A percentile compares a stretch with the other conserved stretches of the same genome.
phyloP scores from a whole-genome alignment of 1,284 basidiomycete species.

The Marasmius fiardii region DNA sequence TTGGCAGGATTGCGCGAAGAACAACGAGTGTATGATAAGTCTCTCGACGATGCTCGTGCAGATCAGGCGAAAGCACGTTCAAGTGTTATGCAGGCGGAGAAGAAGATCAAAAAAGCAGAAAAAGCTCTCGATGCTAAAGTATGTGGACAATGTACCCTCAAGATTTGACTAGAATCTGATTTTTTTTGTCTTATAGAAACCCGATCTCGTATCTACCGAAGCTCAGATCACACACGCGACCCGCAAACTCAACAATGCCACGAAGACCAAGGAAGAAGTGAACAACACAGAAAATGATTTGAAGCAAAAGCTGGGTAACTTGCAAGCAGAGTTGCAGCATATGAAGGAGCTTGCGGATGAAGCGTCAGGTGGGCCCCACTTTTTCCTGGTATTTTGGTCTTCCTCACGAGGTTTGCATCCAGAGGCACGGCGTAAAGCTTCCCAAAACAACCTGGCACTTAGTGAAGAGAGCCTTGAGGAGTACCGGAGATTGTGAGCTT shows the following conservation, averaged over 20 bases:
- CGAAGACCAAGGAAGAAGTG: conserved; percentile 62
- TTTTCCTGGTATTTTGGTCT: neutral
- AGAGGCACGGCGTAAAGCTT: conserved; percentile 77
- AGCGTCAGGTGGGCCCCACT: conserved; percentile 58
- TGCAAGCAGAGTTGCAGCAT: conserved; percentile 64
- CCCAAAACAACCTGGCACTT: conserved; percentile 74
- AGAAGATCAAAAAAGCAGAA: conserved; percentile 77
- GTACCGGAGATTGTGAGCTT: conserved; percentile 80
- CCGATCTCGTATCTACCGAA: conserved; percentile 77
- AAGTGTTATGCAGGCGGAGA: conserved; percentile 72
- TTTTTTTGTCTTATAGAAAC: conserved; percentile 47
- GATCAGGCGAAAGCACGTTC: conserved; percentile 81
- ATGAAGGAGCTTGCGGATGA: conserved; percentile 72
- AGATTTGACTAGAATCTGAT: neutral
- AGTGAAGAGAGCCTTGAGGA: conserved; percentile 84
- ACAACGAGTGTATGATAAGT: conserved; percentile 68
- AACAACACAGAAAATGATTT: conserved; percentile 68
- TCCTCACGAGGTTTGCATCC: conserved; percentile 8
- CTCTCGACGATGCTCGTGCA: conserved; percentile 71
- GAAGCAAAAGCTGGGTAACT: conserved; percentile 51
- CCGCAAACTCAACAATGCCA: conserved; percentile 74
- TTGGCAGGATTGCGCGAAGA: conserved; percentile 67
- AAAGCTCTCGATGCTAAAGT: conserved; percentile 84
- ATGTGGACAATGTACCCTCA: conserved; percentile 12
- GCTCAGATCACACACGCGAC: conserved; percentile 86